Evolutionary conservation across 1,284 basidiomycete species (phyloP), one percentile per base, ranked within the genome.

Genomic region (Leccinum fuscescens): DNA sequence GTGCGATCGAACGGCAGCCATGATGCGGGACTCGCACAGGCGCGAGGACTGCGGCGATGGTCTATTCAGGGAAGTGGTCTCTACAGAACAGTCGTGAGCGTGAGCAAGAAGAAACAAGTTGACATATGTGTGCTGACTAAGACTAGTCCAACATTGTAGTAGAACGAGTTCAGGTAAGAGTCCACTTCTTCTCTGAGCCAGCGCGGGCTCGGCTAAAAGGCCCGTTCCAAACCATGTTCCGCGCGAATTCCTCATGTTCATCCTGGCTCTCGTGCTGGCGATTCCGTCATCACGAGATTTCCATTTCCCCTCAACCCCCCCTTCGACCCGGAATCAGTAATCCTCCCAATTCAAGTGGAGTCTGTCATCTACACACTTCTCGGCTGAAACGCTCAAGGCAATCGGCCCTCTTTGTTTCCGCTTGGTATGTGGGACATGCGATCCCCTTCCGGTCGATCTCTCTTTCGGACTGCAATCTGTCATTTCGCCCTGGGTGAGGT

Each of bases 371-470:
- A 67, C 58, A 52, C 20, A 31, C 50, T 62, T 58, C 55, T 66
- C 70, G 69, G 67, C 58, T 64, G 54, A 61, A 42, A 52, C 59
- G 4, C 64, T 55, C 37, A 62, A 63, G 62, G 67, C 58, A 73
- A 65, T 69, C 33, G 44, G 44, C 57, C 68, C 62, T 60, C 67
- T 66, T 51, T 68, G 61, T 67, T 58, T 51, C 58, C 56, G 59
- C 61, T 51, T 55, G 50, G 58, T 55, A 60, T 62, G 69, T 58
- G 60, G 59, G 48, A 55, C 68, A 54, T 57, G 55, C 57, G 56
- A 74, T 73, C 72, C 64, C 66, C 72, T 71, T 74, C 63, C 55
- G 60, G 64, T 62, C 67, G 72, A 74, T 70, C 64, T 64, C 62
- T 58, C 54, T 37, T 64, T 62, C 39, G 42, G 35, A 64, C 62